Percentiles rank a stretch among this genome's conserved stretches.
Conservation (phyloP, 2,329 filamentous ascomycete genomes). For the Diaporthe helianthi region DNA sequence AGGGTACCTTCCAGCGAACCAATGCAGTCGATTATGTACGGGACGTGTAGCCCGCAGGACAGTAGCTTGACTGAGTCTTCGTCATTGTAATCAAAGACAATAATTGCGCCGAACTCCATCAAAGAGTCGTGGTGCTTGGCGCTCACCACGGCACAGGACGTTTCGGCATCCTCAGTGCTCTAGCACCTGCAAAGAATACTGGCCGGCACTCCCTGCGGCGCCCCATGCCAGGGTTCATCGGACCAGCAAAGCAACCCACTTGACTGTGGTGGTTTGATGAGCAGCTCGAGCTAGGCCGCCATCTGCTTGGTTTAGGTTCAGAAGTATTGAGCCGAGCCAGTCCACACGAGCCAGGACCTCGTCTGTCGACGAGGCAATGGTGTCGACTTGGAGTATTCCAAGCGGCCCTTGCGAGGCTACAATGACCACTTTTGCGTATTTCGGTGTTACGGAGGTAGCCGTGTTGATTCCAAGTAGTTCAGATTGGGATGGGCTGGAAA, state of each 20-base stretch:
- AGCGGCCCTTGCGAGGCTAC: constrained; percentile 38
- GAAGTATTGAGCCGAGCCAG: constrained; percentile 67
- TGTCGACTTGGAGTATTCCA: constrained; percentile 38
- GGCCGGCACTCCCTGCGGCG: constrained; percentile 59
- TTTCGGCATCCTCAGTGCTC: constrained; percentile 59
- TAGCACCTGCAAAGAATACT: constrained; percentile 58
- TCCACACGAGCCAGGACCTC: constrained; percentile 62
- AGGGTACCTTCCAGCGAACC: constrained; percentile 56
- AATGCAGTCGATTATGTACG: constrained; percentile 63
- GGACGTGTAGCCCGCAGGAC: constrained; percentile 42
- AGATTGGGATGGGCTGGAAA: neutral
- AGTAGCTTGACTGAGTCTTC: constrained; percentile 40
- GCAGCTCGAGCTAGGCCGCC: constrained; percentile 64
- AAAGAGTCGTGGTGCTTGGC: constrained; percentile 53
- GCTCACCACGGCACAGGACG: constrained; percentile 57
- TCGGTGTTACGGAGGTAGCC: constrained; percentile 37
- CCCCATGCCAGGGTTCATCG: constrained; percentile 61
- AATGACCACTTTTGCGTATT: constrained; percentile 41
- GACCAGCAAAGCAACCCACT: constrained; percentile 61
- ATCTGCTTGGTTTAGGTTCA: constrained; percentile 68
- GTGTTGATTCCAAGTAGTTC: constrained; percentile 21
- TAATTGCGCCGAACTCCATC: constrained; percentile 51
- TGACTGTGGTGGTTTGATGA: constrained; percentile 58
- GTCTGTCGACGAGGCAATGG: constrained; percentile 46
- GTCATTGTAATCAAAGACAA: constrained; percentile 56